Percentiles rank a stretch among this genome's conserved stretches.
These are phyloP conservation scores for Auriscalpium microsporum DNA, from an alignment of 768 basidiomycete species.

Conservation along the genomic window DNA sequence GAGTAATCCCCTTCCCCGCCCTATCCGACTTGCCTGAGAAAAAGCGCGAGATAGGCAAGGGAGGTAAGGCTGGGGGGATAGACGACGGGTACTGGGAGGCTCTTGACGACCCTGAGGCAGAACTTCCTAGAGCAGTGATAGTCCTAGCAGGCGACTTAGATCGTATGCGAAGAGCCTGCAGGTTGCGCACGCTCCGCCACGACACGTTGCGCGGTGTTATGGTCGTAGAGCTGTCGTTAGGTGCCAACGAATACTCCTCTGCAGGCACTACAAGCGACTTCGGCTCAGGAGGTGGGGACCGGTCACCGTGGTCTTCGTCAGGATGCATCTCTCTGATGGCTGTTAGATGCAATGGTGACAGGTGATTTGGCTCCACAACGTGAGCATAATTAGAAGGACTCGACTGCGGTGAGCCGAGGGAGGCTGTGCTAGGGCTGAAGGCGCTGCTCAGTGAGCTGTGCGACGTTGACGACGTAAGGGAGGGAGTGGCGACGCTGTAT, in stretches of 20 bases:
- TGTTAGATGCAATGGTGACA: conserved; percentile 2
- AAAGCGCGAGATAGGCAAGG: background rate
- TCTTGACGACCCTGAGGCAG: too few relatives aligned
- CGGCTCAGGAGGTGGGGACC: background rate
- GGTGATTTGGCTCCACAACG: background rate
- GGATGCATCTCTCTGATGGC: conserved; percentile 6
- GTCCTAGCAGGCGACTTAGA: background rate
- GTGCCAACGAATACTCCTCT: background rate
- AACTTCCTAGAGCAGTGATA: background rate
- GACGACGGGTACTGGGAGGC: too few relatives aligned
- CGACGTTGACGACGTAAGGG: conserved; percentile 20
- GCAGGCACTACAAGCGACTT: background rate
- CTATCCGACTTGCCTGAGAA: background rate
- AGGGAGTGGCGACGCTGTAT: background rate
- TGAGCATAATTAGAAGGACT: conserved; percentile 3
- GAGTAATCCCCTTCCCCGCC: background rate
- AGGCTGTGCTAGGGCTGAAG: background rate
- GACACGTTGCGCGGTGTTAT: background rate
- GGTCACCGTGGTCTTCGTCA: background rate
- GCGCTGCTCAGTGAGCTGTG: conserved; percentile 19
- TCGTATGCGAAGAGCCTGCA: background rate
- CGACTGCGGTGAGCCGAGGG: conserved; percentile 17
- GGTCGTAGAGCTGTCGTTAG: background rate
- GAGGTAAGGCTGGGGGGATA: background rate
- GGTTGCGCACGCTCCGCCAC: background rate